A percentile compares a stretch with the other conserved stretches of the same genome.
Conservation (phyloP, 2,329 filamentous ascomycete species). For the Pyricularia grisea region DNA sequence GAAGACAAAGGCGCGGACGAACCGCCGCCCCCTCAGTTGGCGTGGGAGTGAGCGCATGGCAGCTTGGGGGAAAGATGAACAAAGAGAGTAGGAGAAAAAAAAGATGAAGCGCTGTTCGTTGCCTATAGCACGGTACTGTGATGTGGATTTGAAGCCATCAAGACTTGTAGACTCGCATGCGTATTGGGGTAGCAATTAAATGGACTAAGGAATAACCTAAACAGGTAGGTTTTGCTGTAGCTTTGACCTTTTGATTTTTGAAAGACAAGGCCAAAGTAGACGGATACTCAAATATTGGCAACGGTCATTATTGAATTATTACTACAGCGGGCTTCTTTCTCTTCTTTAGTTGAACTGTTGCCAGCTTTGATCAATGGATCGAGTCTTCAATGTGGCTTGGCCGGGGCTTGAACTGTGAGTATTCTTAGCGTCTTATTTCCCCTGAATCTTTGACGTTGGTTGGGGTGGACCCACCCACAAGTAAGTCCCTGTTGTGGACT, state of each 20-base stretch:
- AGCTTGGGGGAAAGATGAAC: background rate
- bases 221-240: background rate
- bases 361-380: background rate
- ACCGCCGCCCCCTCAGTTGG: background rate
- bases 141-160: background rate
- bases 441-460: background rate
- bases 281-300: background rate
- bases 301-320: background rate
- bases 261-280: background rate
- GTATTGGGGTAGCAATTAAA: background rate
- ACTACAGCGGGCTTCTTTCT: background rate
- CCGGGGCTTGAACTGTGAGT: background rate
- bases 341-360: background rate
- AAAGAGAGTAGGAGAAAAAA: background rate
- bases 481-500: background rate
- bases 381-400: background rate
- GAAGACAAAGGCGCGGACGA: background rate
- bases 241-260: background rate
- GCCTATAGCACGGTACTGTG: background rate
- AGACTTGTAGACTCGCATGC: background rate
- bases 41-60: slow-evolving; percentile 2
- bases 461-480: background rate
- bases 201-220: background rate
- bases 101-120: background rate
- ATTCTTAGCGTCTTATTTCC: background rate